phyloP scores from a whole-genome alignment of 192 early-diverging fungal species.

The Backusella psychrophila region DNA sequence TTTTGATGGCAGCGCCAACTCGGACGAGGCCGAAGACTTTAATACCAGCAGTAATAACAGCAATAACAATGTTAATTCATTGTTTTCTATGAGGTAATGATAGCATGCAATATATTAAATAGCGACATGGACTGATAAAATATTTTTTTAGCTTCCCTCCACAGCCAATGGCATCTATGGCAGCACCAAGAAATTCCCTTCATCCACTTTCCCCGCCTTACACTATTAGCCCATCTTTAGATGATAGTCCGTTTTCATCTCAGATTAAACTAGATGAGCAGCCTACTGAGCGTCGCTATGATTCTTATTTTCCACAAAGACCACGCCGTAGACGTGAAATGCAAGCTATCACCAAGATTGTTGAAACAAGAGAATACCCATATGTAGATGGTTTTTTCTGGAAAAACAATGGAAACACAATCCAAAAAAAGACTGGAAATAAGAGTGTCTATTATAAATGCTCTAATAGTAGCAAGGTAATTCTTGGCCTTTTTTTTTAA shows the following conservation, averaged over 20 bases:
- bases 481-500: background rate
- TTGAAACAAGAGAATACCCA: constrained; percentile 45
- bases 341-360: constrained; percentile 57
- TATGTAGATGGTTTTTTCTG: constrained; percentile 43
- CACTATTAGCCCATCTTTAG: constrained; percentile 6
- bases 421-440: constrained; percentile 54
- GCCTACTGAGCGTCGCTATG: background rate
- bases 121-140: background rate
- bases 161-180: constrained; percentile 10
- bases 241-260: background rate
- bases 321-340: constrained; percentile 57
- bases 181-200: constrained; percentile 1
- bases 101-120: background rate
- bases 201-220: constrained; percentile 21
- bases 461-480: constrained; percentile 55
- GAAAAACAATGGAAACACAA: constrained; percentile 60
- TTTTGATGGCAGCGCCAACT: constrained; percentile 20
- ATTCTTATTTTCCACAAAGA: constrained; percentile 17
- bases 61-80: background rate
- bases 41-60: background rate
- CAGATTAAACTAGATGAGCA: constrained; percentile 5
- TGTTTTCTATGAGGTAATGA: constrained; percentile 3
- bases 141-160: constrained; percentile 14
- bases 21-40: constrained; percentile 17
- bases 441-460: constrained; percentile 65